Percentiles rank a stretch among this genome's conserved stretches.
These are phyloP conservation scores for Cytospora mali DNA, from an alignment of 2,329 filamentous ascomycete species.

Conservation along the genomic window DNA sequence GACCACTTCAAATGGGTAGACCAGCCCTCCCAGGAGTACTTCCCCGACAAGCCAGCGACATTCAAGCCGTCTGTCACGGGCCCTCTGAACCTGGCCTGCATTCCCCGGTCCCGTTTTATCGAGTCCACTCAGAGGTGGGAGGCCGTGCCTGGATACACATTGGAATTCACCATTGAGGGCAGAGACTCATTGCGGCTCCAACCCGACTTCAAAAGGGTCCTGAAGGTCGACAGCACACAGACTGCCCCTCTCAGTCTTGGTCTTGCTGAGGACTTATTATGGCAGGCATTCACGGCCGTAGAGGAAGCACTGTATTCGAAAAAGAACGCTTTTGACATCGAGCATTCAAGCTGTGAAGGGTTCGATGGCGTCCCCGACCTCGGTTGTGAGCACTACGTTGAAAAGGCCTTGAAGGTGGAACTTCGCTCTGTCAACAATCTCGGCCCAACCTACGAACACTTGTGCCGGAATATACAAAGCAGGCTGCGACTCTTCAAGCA, in stretches of 20 bases:
- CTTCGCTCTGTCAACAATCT: slow-evolving; percentile 53
- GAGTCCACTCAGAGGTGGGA: slow-evolving; percentile 50
- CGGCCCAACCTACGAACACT: slow-evolving; percentile 49
- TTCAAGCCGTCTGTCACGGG: slow-evolving; percentile 44
- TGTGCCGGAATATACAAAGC: slow-evolving; percentile 47
- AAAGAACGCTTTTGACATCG: slow-evolving; percentile 45
- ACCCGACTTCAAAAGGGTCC: slow-evolving; percentile 42
- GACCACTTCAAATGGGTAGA: slow-evolving; percentile 52
- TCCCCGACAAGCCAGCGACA: slow-evolving; percentile 42
- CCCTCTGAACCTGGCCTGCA: slow-evolving; percentile 49
- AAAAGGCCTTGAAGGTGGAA: slow-evolving; percentile 49
- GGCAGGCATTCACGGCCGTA: slow-evolving; percentile 46
- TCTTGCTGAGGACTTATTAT: slow-evolving; percentile 51
- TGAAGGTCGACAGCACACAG: slow-evolving; percentile 52
- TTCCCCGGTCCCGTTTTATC: slow-evolving; percentile 49
- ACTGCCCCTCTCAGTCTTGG: slow-evolving; percentile 50
- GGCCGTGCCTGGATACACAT: slow-evolving; percentile 51
- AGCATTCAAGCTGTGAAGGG: slow-evolving; percentile 41
- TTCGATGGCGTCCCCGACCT: slow-evolving; percentile 43
- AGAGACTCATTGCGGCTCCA: slow-evolving; percentile 40
- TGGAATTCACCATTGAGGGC: slow-evolving; percentile 50
- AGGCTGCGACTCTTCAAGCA: slow-evolving; percentile 50
- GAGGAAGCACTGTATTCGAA: slow-evolving; percentile 45
- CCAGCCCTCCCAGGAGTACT: slow-evolving; percentile 44
- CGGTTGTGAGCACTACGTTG: slow-evolving; percentile 45